Evolutionary conservation across 352 stramenopile genomes (phyloP).

Genomic region (Pythium aquatile): DNA sequence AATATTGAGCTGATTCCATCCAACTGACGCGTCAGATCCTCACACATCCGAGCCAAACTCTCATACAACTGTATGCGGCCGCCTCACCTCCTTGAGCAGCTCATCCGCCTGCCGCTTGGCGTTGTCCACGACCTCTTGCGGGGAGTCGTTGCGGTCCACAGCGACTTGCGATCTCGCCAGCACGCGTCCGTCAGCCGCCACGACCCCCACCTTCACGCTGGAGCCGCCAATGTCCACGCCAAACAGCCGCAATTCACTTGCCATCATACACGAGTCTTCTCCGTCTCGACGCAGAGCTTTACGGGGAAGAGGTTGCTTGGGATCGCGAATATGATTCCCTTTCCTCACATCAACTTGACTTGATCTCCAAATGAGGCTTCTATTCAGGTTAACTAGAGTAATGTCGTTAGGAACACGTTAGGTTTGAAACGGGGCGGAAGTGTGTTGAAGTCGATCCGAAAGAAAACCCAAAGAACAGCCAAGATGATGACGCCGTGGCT

Average conservation of each 20-base stretch:
- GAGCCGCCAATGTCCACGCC: constrained; percentile 77
- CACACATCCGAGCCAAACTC: no score
- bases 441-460: constrained; percentile 23
- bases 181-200: constrained; percentile 45
- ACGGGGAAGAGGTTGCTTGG: not conserved
- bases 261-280: not conserved
- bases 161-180: constrained; percentile 47
- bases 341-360: not conserved
- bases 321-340: not conserved
- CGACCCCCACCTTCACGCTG: constrained; percentile 73
- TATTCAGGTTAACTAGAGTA: not conserved
- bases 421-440: not conserved
- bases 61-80: no score
- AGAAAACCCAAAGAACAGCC: constrained; percentile 2
- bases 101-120: constrained; percentile 39
- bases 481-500: constrained; percentile 17
- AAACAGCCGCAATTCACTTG: constrained; percentile 39
- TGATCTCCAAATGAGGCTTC: not conserved
- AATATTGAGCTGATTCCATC: constrained; percentile 26
- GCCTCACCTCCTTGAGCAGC: constrained; percentile 41
- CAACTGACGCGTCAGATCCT: no score
- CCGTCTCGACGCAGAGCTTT: not conserved
- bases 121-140: constrained; percentile 53
- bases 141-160: constrained; percentile 38
- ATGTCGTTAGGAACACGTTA: constrained; percentile 18